Evolutionary conservation across 106 monocot species (phyloP).

Genomic region (Platanthera zijinensis): DNA sequence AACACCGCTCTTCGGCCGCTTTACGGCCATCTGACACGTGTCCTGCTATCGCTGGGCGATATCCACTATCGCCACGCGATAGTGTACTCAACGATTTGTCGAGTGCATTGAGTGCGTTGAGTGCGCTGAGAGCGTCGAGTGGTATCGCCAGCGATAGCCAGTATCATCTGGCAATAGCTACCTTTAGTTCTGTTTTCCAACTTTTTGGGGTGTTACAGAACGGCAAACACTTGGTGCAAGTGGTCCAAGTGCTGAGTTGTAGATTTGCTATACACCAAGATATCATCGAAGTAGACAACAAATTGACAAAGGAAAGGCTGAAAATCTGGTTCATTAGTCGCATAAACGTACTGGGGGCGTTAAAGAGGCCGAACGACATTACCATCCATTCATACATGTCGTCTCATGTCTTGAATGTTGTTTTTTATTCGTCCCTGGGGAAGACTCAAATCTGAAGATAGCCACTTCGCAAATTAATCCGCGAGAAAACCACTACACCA

Average conservation of each 20-base stretch:
- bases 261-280: neutral
- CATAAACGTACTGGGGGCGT: constrained; percentile 14
- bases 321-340: constrained; percentile 11
- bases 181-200: too few species aligned
- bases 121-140: too few species aligned
- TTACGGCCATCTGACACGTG: too few species aligned
- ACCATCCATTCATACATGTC: constrained; percentile 14
- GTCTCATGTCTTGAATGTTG: constrained; percentile 10
- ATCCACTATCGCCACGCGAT: too few species aligned
- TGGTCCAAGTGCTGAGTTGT: neutral
- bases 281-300: constrained; percentile 20
- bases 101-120: too few species aligned
- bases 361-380: constrained; percentile 16
- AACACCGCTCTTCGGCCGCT: too few species aligned
- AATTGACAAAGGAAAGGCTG: too few species aligned
- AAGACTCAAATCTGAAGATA: constrained; percentile 15
- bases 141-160: too few species aligned
- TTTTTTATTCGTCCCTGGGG: constrained; percentile 12
- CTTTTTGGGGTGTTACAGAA: too few species aligned
- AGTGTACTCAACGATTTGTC: too few species aligned
- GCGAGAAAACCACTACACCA: neutral
- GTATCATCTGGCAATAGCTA: too few species aligned
- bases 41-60: too few species aligned
- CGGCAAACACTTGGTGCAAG: neutral
- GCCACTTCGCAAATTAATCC: constrained; percentile 5